Conservation (phyloP, 164 flowering plant genomes). For the Kingdonia uniflora region DNA sequence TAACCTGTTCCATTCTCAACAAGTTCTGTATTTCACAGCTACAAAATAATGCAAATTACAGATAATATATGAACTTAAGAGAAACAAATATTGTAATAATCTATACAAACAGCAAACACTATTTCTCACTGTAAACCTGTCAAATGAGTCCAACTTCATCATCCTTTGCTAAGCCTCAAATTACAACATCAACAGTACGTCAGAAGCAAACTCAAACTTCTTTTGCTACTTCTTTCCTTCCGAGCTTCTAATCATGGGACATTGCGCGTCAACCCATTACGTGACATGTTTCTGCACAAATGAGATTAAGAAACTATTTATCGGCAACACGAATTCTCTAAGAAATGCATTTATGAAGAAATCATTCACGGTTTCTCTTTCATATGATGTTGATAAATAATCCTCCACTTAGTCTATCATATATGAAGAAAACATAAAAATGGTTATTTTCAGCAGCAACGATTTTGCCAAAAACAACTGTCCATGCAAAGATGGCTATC, state of each 20-base stretch:
- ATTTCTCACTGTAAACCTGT: no score
- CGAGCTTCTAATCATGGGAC: slow-evolving; percentile 32
- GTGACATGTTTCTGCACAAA: slow-evolving; percentile 46
- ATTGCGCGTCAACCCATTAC: slow-evolving; percentile 48
- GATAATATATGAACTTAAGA: no score
- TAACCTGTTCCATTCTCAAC: no score
- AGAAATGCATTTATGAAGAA: no score
- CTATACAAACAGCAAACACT: no score
- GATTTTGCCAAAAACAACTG: background rate
- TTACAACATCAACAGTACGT: no score
- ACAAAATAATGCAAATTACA: no score
- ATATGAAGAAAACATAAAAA: background rate
- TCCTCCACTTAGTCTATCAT: background rate
- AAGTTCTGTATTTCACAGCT: no score
- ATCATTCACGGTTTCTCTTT: background rate
- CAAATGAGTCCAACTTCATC: no score
- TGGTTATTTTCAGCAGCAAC: background rate
- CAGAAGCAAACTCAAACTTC: background rate
- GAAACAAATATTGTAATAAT: no score
- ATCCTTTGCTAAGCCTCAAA: no score
- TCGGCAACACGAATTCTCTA: no score
- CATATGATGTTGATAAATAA: background rate
- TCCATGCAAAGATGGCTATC: background rate
- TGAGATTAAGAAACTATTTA: background rate
- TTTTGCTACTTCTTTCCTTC: slow-evolving; percentile 11